These are phyloP conservation scores for Polyporus arcularius DNA, from an alignment of 768 basidiomycete species.

Conservation along the genomic window DNA sequence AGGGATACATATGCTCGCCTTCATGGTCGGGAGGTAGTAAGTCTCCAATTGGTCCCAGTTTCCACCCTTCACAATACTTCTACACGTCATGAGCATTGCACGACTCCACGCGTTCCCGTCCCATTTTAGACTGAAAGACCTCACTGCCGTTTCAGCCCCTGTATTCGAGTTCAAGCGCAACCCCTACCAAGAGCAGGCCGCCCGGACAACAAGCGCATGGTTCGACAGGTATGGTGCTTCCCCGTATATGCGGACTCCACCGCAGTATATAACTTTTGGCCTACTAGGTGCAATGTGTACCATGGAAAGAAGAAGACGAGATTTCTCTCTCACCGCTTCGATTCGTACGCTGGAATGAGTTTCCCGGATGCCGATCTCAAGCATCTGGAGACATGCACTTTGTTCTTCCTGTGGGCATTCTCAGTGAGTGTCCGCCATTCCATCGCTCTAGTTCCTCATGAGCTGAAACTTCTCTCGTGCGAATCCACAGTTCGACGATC, in stretches of 20 bases:
- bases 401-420: slow-evolving; percentile 42
- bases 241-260: not conserved
- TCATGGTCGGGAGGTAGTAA: too few relatives aligned
- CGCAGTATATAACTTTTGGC: too few relatives aligned
- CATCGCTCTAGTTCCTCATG: too few relatives aligned
- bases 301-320: slow-evolving; percentile 34
- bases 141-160: slow-evolving; percentile 36
- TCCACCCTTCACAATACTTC: too few relatives aligned
- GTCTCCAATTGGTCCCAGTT: too few relatives aligned
- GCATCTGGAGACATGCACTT: slow-evolving; percentile 37
- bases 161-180: slow-evolving; percentile 38
- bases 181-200: slow-evolving; percentile 34
- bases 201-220: slow-evolving; percentile 34
- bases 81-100: slow-evolving; percentile 30
- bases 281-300: slow-evolving; percentile 31
- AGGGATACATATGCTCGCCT: too few relatives aligned
- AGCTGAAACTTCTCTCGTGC: too few relatives aligned
- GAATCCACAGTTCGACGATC: slow-evolving; percentile 36
- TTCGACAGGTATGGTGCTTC: slow-evolving; percentile 31
- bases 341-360: slow-evolving; percentile 39
- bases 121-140: slow-evolving; percentile 37
- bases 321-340: slow-evolving; percentile 40
- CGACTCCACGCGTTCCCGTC: slow-evolving; percentile 32
- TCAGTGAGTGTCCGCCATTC: slow-evolving; percentile 25
- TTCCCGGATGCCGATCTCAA: slow-evolving; percentile 38